phyloP scores from a whole-genome alignment of 2,329 filamentous ascomycete genomes.

The Colletotrichum musae region DNA sequence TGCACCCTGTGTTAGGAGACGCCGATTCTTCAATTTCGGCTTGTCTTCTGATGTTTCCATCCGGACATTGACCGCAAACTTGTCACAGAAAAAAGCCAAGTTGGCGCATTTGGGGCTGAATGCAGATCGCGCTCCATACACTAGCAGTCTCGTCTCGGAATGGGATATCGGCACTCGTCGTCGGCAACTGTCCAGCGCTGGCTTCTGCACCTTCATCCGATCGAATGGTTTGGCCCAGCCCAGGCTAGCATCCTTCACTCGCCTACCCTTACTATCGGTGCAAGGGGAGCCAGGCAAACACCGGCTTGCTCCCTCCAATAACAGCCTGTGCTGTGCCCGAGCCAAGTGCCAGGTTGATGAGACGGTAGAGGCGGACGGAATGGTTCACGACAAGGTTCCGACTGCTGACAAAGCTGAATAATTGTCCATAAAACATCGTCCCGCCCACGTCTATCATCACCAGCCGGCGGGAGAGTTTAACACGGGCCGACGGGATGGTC shows the following conservation, averaged over 20 bases:
- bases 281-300: constrained; percentile 11
- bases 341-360: background rate
- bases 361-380: too few relatives aligned
- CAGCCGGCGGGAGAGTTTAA: too few relatives aligned
- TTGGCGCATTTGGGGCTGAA: constrained; percentile 21
- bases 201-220: constrained; percentile 4
- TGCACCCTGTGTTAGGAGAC: background rate
- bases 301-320: constrained; percentile 1
- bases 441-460: too few relatives aligned
- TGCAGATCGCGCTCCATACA: constrained; percentile 16
- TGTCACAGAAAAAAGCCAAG: background rate
- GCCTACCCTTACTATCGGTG: background rate
- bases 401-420: too few relatives aligned
- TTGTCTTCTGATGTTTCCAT: background rate
- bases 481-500: too few relatives aligned
- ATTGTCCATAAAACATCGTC: too few relatives aligned
- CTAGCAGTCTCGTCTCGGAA: constrained; percentile 22
- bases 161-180: constrained; percentile 22
- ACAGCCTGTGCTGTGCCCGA: background rate
- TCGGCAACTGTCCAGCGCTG: constrained; percentile 2
- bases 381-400: too few relatives aligned
- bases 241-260: background rate
- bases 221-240: background rate
- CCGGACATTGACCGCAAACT: background rate
- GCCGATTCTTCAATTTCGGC: background rate